Evolutionary conservation across 2,329 filamentous ascomycete genomes (phyloP).

Genomic region (Mariannaea elegans): DNA sequence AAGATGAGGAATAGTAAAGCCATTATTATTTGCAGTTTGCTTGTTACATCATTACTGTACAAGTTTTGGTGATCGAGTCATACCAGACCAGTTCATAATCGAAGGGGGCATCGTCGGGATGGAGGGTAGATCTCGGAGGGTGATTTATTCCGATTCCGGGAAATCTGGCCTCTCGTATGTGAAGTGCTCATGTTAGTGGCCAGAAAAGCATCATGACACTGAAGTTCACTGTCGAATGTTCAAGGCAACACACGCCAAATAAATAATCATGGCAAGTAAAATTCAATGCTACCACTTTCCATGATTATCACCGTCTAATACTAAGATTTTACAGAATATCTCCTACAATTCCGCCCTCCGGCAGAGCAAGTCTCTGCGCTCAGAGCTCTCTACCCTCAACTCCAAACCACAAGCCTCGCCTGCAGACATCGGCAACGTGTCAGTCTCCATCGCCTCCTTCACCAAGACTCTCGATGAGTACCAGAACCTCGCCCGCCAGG

Average conservation of each 20-base stretch:
- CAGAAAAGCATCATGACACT: slow-evolving; percentile 33
- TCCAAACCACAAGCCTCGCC: slow-evolving; percentile 70
- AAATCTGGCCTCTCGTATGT: slow-evolving; percentile 41
- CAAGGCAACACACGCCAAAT: slow-evolving; percentile 36
- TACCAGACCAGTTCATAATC: background rate
- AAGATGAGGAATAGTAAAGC: no score
- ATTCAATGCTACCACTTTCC: background rate
- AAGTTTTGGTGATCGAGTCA: background rate
- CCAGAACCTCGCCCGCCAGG: slow-evolving; percentile 82
- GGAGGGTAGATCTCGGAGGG: background rate
- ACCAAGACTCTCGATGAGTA: slow-evolving; percentile 94
- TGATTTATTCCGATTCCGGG: slow-evolving; percentile 32
- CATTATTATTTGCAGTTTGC: no score
- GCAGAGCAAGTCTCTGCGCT: slow-evolving; percentile 82
- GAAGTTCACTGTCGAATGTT: slow-evolving; percentile 17
- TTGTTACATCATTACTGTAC: no score
- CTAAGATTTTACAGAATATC: slow-evolving; percentile 66
- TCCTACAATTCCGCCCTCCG: slow-evolving; percentile 87
- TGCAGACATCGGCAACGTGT: slow-evolving; percentile 70
- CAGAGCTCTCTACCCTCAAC: slow-evolving; percentile 77
- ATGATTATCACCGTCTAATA: background rate
- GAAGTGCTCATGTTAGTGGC: slow-evolving; percentile 7
- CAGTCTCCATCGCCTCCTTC: slow-evolving; percentile 81
- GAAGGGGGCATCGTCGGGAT: background rate
- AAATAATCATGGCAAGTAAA: slow-evolving; percentile 41